Evolutionary conservation across 257 asterid genomes (phyloP).

Genomic region (Coffea eugenioides): DNA sequence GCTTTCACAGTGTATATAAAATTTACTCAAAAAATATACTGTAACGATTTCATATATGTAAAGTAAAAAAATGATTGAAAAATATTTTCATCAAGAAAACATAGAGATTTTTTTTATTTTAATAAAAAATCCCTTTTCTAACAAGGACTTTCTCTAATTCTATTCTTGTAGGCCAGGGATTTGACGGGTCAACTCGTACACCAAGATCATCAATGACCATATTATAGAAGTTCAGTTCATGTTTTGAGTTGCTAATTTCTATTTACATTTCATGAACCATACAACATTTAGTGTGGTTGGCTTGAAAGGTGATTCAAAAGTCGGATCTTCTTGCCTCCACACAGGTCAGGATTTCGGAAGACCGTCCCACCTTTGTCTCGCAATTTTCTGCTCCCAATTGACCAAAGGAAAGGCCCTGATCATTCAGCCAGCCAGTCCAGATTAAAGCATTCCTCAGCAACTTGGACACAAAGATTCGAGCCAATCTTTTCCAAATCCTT

Average conservation of each 20-base stretch:
- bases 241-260: neutral
- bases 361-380: neutral
- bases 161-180: neutral
- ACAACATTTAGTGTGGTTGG: neutral
- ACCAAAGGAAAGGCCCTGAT: neutral
- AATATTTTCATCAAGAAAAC: no score
- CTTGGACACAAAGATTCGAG: constrained; percentile 56
- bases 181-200: neutral
- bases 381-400: neutral
- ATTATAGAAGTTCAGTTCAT: neutral
- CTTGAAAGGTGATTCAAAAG: neutral
- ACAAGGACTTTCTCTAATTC: no score
- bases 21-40: no score
- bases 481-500: constrained; percentile 52
- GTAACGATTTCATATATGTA: no score
- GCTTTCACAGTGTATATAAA: no score
- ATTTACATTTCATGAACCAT: neutral
- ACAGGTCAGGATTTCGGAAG: neutral
- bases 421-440: constrained; percentile 81
- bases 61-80: no score
- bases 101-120: no score
- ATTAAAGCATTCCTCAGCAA: constrained; percentile 68
- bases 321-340: neutral
- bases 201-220: neutral
- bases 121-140: no score